Evolutionary conservation across 1,284 basidiomycete species (phyloP), one percentile per base, ranked within the genome.

Genomic region (Macrocybe sp.): DNA sequence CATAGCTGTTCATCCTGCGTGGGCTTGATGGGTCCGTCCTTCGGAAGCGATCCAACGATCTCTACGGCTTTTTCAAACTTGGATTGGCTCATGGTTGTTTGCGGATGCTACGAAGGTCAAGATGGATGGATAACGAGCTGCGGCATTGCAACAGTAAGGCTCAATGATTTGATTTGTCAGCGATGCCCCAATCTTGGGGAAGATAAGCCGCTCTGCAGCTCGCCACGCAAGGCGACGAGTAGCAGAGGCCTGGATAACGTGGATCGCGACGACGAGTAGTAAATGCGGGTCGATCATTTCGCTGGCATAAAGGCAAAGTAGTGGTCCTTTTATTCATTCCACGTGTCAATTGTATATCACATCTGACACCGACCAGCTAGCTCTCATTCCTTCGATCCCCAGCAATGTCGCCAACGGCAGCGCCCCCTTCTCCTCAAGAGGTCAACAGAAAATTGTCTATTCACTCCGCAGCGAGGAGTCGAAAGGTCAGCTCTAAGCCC

Each of bases 391-490:
- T 22, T 4, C 22, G 22, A 22, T 22, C 4, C 22, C 22, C 22
- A 22, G 22, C 22, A 44, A 78, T 76, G 72, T 64, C 75, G 35
- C 72, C 73, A 51, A 70, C 80, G 41, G 87, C 77, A 45, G 75
- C 83, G 22, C 88, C 90, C 7, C 92, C 91, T 2, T 85, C 90
- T 9, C 80, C 83, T 31, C 85, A 90, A 60, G 92, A 96, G 69
- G 81, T 96, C 28, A 81, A 90, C 53, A 77, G 92, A 52, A 94
- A 94, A 62, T 78, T 96, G 14, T 92, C 90, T 2, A 76, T 92
- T 40, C 85, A 87, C 59, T 79, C 83, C 2, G 72, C 69, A 3
- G 64, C 75, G 41, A 75, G 67, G 58, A 72, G 69, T 45, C 62
- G 66, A 56, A 73, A 74, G 66, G 75, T 78, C 49, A 47, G 61